These are phyloP conservation scores for Acacia confusa DNA, from an alignment of 306 rosid genomes.

Conservation along the genomic window DNA sequence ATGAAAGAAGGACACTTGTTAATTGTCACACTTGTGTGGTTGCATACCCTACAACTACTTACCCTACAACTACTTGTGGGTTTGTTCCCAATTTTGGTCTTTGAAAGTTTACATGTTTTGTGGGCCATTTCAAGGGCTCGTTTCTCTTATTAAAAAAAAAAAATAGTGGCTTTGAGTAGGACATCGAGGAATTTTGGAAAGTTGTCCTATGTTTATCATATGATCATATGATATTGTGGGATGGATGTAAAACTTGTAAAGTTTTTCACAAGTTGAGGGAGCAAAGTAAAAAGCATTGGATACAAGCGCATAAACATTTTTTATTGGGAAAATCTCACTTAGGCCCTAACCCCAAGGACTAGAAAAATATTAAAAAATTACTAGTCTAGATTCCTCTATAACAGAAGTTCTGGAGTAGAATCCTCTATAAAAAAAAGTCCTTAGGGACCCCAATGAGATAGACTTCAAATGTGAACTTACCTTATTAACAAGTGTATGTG, in stretches of 20 bases:
- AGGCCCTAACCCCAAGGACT: no score
- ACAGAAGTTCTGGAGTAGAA: no score
- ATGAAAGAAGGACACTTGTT: not conserved
- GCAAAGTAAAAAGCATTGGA: constrained; percentile 8
- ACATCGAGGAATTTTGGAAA: not conserved
- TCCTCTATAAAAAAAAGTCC: no score
- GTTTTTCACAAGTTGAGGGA: constrained; percentile 1
- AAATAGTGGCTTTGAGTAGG: not conserved
- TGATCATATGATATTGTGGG: not conserved
- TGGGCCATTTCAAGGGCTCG: not conserved
- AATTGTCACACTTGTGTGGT: not conserved
- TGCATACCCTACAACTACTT: no score
- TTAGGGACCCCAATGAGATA: no score
- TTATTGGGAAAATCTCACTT: not conserved
- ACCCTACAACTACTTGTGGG: not conserved
- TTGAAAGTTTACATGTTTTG: constrained; percentile 7
- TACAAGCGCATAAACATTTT: constrained; percentile 3
- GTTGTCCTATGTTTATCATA: not conserved
- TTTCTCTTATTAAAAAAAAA: constrained; percentile 2
- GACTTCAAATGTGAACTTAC: no score
- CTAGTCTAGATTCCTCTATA: no score
- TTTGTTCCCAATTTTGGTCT: not conserved
- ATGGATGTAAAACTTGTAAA: not conserved
- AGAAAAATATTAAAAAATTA: no score
- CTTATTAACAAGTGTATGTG: no score